A percentile compares a stretch with the other conserved stretches of the same genome.
Evolutionary conservation across 2,329 filamentous ascomycete genomes (phyloP).

Genomic region (Paramyrothecium sp.): DNA sequence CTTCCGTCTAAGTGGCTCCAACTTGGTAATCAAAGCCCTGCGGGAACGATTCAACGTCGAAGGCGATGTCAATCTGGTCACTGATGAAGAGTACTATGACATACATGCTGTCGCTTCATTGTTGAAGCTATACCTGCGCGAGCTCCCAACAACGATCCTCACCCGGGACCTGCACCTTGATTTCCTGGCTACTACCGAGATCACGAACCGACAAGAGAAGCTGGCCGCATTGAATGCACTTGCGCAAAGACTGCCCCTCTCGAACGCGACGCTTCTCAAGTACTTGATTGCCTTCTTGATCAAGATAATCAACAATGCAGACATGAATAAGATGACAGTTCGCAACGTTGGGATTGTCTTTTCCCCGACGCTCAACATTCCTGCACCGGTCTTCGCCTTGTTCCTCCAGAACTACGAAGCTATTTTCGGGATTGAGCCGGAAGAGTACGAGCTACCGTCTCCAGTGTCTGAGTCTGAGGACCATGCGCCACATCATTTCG

Average conservation of each 20-base stretch:
- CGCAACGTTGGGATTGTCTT: slow-evolving; percentile 98
- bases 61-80: slow-evolving; percentile 83
- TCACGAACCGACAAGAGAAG: slow-evolving; percentile 73
- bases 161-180: slow-evolving; percentile 88
- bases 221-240: slow-evolving; percentile 73
- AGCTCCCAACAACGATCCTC: slow-evolving; percentile 86
- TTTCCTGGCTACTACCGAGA: slow-evolving; percentile 81
- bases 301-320: slow-evolving; percentile 85
- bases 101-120: slow-evolving; percentile 94
- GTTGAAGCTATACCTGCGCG: slow-evolving; percentile 89
- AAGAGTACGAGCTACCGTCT: slow-evolving; percentile 59
- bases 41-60: slow-evolving; percentile 92
- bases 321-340: slow-evolving; percentile 96
- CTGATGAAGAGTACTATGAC: slow-evolving; percentile 84
- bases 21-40: slow-evolving; percentile 86
- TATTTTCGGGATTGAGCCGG: slow-evolving; percentile 75
- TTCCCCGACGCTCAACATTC: slow-evolving; percentile 94
- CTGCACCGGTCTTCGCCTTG: slow-evolving; percentile 88
- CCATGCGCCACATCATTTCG: slow-evolving; percentile 24
- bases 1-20: slow-evolving; percentile 95
- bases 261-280: slow-evolving; percentile 78
- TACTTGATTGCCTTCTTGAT: slow-evolving; percentile 88
- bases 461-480: slow-evolving; percentile 37
- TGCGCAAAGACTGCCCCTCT: slow-evolving; percentile 74
- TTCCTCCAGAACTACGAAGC: slow-evolving; percentile 87